Base-by-base conservation (phyloP, 192 early-diverging fungal genomes). In the Geranomyces variabilis region DNA sequence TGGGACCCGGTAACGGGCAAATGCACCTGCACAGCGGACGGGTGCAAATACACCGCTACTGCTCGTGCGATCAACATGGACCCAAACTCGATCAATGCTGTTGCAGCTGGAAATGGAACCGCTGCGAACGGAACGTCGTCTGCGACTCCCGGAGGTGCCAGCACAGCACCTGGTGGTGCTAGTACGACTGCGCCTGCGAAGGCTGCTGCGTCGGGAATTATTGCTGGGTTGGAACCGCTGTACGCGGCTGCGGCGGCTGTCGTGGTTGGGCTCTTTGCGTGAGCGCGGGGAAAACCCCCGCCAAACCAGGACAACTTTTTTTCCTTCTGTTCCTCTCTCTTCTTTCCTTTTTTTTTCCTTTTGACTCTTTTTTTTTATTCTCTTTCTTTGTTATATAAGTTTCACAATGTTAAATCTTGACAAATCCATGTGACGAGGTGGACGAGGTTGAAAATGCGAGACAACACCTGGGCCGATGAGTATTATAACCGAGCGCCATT, bases 1-100 rank as follows among this genome's bases (percentile, higher is more conserved):
- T 91, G 89, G 89, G 88, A 91, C 64, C 90, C 90, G 45, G 74
- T 87, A 68, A 84, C 62, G 41, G 83, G 84, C 34, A 80, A 80
- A 58, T 91, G 90, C 70, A 63, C 86, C 31, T 91, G 90, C 70
- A 81, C 70, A 12, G 81, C 57, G 66, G 75, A 78, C 15, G 73
- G 64, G 28, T 91, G 90, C 73, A 79, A 2, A 33, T 60, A 60
- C 58, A 60, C 58, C 5, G 89, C 89, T 51, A 79, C 68, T 19
- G 67, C 83, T 26, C 75, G 75, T 0, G 53, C 69, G 15, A 57
- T 77, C 48, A 73, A 77, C 48, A 21, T 77, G 53, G 75, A 77
- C 34, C 69, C 46, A 3, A 33, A 12, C 15, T 70, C 67, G 6
- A 22, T 75, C 13, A 57, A 75, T 34, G 26, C 33, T 36, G 62